phyloP scores from a whole-genome alignment of 2,329 filamentous ascomycete species.

The Verticillium albo-atrum region DNA sequence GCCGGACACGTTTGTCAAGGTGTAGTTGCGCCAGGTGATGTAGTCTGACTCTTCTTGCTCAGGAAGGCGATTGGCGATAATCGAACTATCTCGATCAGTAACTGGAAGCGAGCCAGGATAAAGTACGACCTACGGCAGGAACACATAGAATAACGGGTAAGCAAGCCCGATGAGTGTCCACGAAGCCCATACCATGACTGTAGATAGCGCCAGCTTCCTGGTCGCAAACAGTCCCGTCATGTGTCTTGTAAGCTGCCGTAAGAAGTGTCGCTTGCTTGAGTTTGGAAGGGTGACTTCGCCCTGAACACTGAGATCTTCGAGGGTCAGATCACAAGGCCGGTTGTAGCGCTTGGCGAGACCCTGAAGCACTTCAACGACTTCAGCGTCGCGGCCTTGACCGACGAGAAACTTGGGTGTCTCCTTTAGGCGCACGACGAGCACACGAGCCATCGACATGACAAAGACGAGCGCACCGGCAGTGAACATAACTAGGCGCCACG shows the following conservation, averaged over 20 bases:
- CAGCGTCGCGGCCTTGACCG: slow-evolving; percentile 44
- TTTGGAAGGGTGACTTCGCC: slow-evolving; percentile 16
- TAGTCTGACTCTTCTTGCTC: neutral
- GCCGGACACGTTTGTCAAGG: slow-evolving; percentile 57
- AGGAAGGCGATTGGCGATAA: slow-evolving; percentile 1
- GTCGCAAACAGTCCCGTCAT: slow-evolving; percentile 58
- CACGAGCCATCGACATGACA: slow-evolving; percentile 46
- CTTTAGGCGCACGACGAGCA: slow-evolving; percentile 49
- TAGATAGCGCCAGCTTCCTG: slow-evolving; percentile 50
- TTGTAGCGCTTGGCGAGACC: slow-evolving; percentile 32
- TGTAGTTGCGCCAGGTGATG: slow-evolving; percentile 61
- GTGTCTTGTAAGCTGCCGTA: slow-evolving; percentile 35
- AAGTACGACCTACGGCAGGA: slow-evolving; percentile 47
- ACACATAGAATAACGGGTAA: slow-evolving; percentile 67
- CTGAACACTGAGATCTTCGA: slow-evolving; percentile 32
- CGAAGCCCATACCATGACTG: slow-evolving; percentile 57
- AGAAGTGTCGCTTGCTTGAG: slow-evolving; percentile 13
- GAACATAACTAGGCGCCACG: slow-evolving; percentile 46
- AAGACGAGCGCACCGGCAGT: slow-evolving; percentile 41
- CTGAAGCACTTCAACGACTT: slow-evolving; percentile 40
- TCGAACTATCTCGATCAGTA: neutral
- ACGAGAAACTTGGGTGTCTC: slow-evolving; percentile 59
- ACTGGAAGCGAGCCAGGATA: slow-evolving; percentile 48
- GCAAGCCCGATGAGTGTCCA: slow-evolving; percentile 64
- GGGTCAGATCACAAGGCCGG: slow-evolving; percentile 32